Evolutionary conservation across 2,329 filamentous ascomycete genomes (phyloP).

Genomic region (Diaporthe aspalathi): DNA sequence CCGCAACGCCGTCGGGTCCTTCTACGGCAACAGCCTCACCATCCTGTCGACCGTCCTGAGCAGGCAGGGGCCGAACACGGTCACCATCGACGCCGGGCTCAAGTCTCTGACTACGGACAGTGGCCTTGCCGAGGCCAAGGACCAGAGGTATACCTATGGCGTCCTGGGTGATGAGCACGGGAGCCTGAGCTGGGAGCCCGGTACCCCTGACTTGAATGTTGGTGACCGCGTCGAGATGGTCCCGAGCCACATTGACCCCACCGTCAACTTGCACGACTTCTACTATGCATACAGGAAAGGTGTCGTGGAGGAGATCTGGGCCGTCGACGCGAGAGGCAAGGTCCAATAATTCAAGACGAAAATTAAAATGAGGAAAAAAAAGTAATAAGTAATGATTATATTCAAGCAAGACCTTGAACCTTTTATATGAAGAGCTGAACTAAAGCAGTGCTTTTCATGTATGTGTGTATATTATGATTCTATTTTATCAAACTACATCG

Average conservation of each 20-base stretch:
- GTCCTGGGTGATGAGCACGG: conserved; percentile 63
- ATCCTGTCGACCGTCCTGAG: conserved; percentile 62
- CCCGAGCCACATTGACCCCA: conserved; percentile 66
- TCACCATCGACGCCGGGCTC: conserved; percentile 62
- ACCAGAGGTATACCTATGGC: conserved; percentile 55
- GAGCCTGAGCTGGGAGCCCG: conserved; percentile 57
- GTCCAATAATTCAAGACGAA: conserved; percentile 54
- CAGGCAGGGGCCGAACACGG: conserved; percentile 54
- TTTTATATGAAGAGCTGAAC: too few species aligned
- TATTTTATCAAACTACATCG: too few species aligned
- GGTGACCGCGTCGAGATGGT: conserved; percentile 64
- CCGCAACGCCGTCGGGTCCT: conserved; percentile 60
- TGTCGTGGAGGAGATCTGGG: conserved; percentile 63
- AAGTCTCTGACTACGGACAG: conserved; percentile 65
- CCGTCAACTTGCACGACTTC: conserved; percentile 62
- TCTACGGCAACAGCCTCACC: conserved; percentile 61
- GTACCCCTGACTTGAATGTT: conserved; percentile 51
- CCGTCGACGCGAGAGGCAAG: conserved; percentile 61
- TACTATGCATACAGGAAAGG: conserved; percentile 62
- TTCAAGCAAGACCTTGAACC: background rate
- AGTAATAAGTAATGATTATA: background rate
- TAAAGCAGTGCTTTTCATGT: too few species aligned
- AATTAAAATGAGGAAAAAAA: background rate
- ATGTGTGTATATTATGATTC: too few species aligned
- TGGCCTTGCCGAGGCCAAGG: conserved; percentile 60